These are phyloP conservation scores for Gastrolobium bilobum DNA, from an alignment of 306 rosid species.

Conservation along the genomic window DNA sequence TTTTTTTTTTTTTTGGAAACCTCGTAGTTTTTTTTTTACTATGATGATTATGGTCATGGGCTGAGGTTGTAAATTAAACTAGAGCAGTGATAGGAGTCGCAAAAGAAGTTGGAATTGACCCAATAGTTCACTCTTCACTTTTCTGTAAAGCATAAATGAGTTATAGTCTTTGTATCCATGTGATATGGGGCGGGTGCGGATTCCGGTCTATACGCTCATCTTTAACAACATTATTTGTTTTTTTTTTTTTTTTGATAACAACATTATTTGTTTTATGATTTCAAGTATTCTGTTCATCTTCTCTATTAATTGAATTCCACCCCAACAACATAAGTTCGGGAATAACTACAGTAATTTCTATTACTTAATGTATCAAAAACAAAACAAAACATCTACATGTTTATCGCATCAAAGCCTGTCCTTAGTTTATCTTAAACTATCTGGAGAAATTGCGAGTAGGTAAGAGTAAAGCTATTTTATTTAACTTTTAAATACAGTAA, in stretches of 20 bases:
- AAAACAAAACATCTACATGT: no score
- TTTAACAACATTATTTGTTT: not conserved
- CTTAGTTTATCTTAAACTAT: no score
- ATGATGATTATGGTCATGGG: slow-evolving; percentile 33
- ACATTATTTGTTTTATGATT: not conserved
- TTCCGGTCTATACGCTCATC: not conserved
- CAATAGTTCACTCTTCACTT: not conserved
- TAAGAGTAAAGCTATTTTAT: no score
- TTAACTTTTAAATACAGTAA: no score
- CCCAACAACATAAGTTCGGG: no score
- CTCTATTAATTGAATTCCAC: not conserved
- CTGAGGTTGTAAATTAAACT: slow-evolving; percentile 35
- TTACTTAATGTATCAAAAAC: no score
- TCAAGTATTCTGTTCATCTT: not conserved
- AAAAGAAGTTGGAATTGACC: slow-evolving; percentile 20
- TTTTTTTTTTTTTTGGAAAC: not conserved
- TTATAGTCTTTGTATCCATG: not conserved
- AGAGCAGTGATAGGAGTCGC: slow-evolving; percentile 26
- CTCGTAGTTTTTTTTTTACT: slow-evolving; percentile 19
- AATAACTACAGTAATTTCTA: no score
- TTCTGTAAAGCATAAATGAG: slow-evolving; percentile 49
- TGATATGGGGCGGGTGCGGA: not conserved
- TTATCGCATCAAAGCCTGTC: no score
- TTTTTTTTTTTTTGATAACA: no score
- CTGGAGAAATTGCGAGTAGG: no score